Evolutionary conservation across 306 rosid genomes (phyloP), one percentile per base, ranked within the genome.

Genomic region (Dalbergia cochinchinensis): DNA sequence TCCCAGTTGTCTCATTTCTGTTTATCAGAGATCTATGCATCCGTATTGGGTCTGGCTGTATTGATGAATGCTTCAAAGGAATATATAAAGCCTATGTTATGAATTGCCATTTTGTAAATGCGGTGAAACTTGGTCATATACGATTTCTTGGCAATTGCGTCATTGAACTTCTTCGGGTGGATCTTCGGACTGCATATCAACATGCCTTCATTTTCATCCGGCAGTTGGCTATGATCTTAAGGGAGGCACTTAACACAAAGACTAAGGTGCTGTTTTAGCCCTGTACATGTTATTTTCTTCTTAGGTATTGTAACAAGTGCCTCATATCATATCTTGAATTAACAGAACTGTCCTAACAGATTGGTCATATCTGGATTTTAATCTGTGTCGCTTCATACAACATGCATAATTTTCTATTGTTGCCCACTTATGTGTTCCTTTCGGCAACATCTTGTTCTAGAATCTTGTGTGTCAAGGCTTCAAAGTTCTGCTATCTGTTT

Each of bases 31-130:
- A 92, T 83, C 33, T 95, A 72, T 92, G 98, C 48, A 73, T 95
- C 80, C 89, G 93, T 35, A 81, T 95, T 65, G 97, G 98, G 82
- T 88, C 99, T 66, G 96, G 93, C 84, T 95, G 97, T 88, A 31
- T 89, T 35, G 99, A 91, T 77, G 98, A 95, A 77, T 90, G 92
- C 86, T 90, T 89, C 83, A 90, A 85, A 84, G 99, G 99, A 83
- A 90, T 95, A 78, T 95, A 95, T 84, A 95, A 95, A 85, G 96
- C 98, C 11, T 92, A 91, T 78, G 98, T 93, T 61, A 87, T 91
- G 89, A 95, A 91, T 84, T 92, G 98, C 90, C 94, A 88, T 80
- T 95, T 95, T 79, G 88, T 95, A 85, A 92, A 89, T 85, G 97
- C 96, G 9, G 77, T 71, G 65, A 95, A 95, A 78, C 88, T 95